Percentiles rank a stretch among this genome's conserved stretches.
phyloP scores from a whole-genome alignment of 768 basidiomycete genomes.

The Boletellus ananas region DNA sequence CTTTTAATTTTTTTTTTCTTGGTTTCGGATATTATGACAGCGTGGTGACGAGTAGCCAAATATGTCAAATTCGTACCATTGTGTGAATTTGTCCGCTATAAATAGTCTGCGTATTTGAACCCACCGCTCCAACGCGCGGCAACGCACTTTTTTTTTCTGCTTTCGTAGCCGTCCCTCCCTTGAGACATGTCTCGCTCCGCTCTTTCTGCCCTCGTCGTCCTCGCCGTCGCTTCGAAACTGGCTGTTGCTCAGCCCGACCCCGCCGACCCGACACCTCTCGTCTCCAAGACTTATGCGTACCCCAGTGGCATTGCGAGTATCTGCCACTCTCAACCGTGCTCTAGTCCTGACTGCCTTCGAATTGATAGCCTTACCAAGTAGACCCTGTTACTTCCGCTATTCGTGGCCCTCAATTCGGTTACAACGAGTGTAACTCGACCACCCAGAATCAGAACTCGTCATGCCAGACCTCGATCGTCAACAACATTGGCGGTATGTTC shows the following conservation, averaged over 20 bases:
- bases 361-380: constrained; percentile 48
- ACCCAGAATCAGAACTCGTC: constrained; percentile 57
- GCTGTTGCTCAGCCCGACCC: constrained; percentile 34
- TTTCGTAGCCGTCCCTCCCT: not conserved
- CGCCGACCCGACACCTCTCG: constrained; percentile 47
- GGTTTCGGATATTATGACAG: not conserved
- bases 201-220: constrained; percentile 39
- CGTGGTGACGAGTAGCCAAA: too few species aligned
- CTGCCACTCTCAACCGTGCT: not conserved
- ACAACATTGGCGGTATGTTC: constrained; percentile 42
- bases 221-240: constrained; percentile 28
- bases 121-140: not conserved
- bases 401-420: constrained; percentile 61
- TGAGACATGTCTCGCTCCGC: constrained; percentile 46
- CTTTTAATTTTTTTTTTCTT: constrained; percentile 9
- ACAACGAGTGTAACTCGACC: constrained; percentile 66
- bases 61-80: not conserved
- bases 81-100: constrained; percentile 7
- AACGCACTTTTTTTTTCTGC: not conserved
- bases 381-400: constrained; percentile 37
- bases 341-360: not conserved
- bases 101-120: constrained; percentile 10
- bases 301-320: constrained; percentile 40
- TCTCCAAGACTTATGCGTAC: constrained; percentile 41
- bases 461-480: constrained; percentile 68